Evolutionary conservation across 2,329 filamentous ascomycete species (phyloP), one percentile per base, ranked within the genome.

Genomic region (Diplocarpon mali): DNA sequence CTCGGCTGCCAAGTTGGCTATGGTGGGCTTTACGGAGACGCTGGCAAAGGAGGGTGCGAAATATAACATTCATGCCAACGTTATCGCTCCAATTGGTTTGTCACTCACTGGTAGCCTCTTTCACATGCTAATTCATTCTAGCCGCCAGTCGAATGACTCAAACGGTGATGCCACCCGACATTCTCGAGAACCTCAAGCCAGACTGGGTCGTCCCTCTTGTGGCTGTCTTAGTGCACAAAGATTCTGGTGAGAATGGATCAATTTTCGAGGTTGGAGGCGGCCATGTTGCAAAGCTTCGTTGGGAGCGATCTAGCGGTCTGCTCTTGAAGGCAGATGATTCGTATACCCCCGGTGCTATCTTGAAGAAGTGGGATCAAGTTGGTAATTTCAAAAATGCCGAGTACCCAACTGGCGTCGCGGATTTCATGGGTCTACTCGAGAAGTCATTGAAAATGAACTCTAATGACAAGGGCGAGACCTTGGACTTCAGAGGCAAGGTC

Each of bases 1-100:
- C 70, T 94, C 90, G 43, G 89, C 92, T 49, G 92, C 92, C 61
- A 98, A 96, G 73, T 75, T 96, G 53, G 85, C 85, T 53, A 80
- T 94, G 70, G 88, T 98, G 51, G 92, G 90, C 56, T 96, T 96
- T 71, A 95, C 89, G 32, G 90, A 98, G 74, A 95, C 92, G 3
- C 75, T 98, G 52, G 92, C 92, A 49, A 96, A 96, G 74, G 92
- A 98, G 71, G 92, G 92, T 55, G 72, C 78, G 63, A 96, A 96
- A 70, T 98, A 98, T 72, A 96, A 96, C 75, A 96, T 98, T 57
- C 69, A 95, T 59, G 79, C 75, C 71, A 98, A 98, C 67, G 86
- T 86, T 58, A 93, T 98, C 69, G 88, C 92, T 14, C 92, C 92
- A 42, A 89, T 95, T 61, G 60, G 60, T 61, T 57, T 55, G 47